Percentiles rank a stretch among this genome's conserved stretches.
These are phyloP conservation scores for Populus euphratica DNA, from an alignment of 345 rosid genomes.

Conservation along the genomic window DNA sequence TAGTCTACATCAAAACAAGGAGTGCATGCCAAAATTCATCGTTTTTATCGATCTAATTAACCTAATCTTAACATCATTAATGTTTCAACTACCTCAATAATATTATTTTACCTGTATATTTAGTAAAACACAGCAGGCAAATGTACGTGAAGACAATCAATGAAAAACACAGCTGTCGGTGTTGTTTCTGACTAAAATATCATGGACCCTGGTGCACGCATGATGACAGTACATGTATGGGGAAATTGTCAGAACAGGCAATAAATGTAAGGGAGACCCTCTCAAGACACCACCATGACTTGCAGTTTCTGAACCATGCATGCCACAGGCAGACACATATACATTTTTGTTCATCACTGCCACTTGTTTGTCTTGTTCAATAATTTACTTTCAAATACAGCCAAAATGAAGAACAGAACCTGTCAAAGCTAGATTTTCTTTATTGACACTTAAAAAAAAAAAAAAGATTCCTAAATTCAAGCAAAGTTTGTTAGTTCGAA, in stretches of 20 bases:
- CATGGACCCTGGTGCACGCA: not conserved
- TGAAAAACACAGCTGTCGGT: no score
- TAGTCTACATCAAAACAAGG: not conserved
- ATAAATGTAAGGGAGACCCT: not conserved
- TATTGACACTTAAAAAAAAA: no score
- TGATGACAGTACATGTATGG: not conserved
- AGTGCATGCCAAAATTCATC: not conserved
- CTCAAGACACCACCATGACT: not conserved
- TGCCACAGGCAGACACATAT: not conserved
- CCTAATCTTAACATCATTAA: not conserved
- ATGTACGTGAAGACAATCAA: no score
- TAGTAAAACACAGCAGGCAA: not conserved
- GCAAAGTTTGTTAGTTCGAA: no score
- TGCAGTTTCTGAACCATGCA: not conserved
- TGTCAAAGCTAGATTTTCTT: not conserved
- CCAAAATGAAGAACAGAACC: not conserved
- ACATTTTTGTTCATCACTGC: no score
- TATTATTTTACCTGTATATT: not conserved
- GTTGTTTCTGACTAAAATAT: no score
- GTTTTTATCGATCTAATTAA: not conserved
- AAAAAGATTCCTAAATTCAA: no score
- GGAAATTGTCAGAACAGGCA: not conserved
- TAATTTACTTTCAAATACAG: not conserved
- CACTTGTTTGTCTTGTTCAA: not conserved
- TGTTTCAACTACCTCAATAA: not conserved